These are phyloP conservation scores for Cucurbita ficifolia DNA, from an alignment of 306 rosid species.

Conservation along the genomic window DNA sequence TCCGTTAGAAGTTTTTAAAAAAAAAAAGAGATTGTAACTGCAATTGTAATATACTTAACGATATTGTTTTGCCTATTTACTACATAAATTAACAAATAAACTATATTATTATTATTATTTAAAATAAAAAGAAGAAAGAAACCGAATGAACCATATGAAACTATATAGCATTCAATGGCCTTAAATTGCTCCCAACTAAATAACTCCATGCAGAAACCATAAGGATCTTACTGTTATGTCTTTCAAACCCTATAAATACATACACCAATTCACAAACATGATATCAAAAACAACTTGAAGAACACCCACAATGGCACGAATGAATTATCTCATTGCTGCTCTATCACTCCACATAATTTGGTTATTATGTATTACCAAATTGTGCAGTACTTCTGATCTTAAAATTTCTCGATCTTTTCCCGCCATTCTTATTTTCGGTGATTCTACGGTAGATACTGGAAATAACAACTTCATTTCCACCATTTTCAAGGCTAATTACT, in stretches of 20 bases:
- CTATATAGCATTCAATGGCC: too few species aligned
- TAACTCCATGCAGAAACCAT: neutral
- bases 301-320: neutral
- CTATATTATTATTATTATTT: too few species aligned
- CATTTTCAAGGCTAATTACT: constrained; percentile 25
- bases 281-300: neutral
- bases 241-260: neutral
- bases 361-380: neutral
- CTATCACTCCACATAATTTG: neutral
- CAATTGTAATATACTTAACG: too few species aligned
- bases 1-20: too few species aligned
- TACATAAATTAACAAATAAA: too few species aligned
- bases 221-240: neutral
- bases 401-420: constrained; percentile 5
- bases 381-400: neutral
- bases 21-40: too few species aligned
- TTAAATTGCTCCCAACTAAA: too few species aligned
- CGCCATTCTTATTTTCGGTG: constrained; percentile 48
- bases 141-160: too few species aligned
- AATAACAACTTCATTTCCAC: constrained; percentile 46
- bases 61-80: too few species aligned
- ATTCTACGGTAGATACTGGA: constrained; percentile 47
- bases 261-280: neutral
- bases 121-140: too few species aligned
- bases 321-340: neutral